Evolutionary conservation across 2,329 filamentous ascomycete species (phyloP).

Genomic region (Exophiala sp.): DNA sequence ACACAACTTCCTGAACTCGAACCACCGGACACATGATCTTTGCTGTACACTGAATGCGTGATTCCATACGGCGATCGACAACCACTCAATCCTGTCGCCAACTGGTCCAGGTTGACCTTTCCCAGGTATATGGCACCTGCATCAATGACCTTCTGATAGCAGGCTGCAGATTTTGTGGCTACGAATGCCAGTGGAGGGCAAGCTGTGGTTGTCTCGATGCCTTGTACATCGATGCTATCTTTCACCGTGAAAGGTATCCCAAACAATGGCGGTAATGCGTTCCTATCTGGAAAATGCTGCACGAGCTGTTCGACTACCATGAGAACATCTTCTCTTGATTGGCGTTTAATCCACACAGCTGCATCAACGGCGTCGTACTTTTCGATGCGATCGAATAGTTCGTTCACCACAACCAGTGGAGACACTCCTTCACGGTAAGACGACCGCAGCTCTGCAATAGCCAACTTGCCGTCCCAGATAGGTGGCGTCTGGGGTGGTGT

Average conservation of each 20-base stretch:
- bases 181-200: conserved; percentile 48
- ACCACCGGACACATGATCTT: conserved; percentile 53
- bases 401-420: conserved; percentile 19
- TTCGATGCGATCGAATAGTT: conserved; percentile 47
- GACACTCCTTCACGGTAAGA: conserved; percentile 38
- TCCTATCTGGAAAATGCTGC: conserved; percentile 37
- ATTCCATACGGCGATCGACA: conserved; percentile 58
- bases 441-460: conserved; percentile 42
- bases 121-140: conserved; percentile 56
- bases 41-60: conserved; percentile 50
- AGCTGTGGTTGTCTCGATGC: conserved; percentile 47
- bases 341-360: conserved; percentile 51
- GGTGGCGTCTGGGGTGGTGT: conserved; percentile 30
- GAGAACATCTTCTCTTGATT: conserved; percentile 39
- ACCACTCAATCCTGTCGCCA: conserved; percentile 60
- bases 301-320: conserved; percentile 41
- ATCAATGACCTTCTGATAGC: conserved; percentile 47
- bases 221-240: conserved; percentile 47
- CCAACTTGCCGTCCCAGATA: conserved; percentile 41
- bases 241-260: conserved; percentile 50
- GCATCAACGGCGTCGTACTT: conserved; percentile 47
- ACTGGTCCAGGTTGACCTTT: conserved; percentile 59
- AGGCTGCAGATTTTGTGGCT: conserved; percentile 45
- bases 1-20: conserved; percentile 57
- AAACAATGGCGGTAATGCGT: conserved; percentile 47